Percentiles rank a stretch among this genome's conserved stretches.
phyloP scores from a whole-genome alignment of 2,329 filamentous ascomycete genomes.

The Podosphaera leucotricha region DNA sequence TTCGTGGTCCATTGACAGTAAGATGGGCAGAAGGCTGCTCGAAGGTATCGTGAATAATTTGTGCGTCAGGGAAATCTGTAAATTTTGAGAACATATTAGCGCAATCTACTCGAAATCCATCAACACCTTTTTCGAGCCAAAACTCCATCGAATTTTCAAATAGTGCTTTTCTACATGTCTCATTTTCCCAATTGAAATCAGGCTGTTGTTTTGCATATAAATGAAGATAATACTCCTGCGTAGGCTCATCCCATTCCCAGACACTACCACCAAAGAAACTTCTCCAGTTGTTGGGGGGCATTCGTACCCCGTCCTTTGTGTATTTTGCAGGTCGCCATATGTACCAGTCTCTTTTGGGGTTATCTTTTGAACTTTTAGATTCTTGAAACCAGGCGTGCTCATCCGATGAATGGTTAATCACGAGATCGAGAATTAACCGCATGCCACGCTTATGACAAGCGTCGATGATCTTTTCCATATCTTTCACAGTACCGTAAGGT shows the following conservation, averaged over 20 bases:
- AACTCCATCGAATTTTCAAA: conserved; percentile 50
- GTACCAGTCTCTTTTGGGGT: conserved; percentile 35
- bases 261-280: conserved; percentile 34
- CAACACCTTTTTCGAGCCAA: conserved; percentile 51
- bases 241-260: conserved; percentile 48
- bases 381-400: conserved; percentile 41
- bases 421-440: conserved; percentile 48
- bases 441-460: conserved; percentile 37
- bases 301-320: conserved; percentile 30
- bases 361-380: conserved; percentile 24
- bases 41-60: conserved; percentile 21
- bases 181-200: conserved; percentile 64
- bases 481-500: conserved; percentile 39
- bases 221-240: conserved; percentile 51
- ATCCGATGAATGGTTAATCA: conserved; percentile 54
- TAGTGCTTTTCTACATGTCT: conserved; percentile 39
- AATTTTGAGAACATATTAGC: conserved; percentile 50
- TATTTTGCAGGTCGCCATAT: conserved; percentile 36
- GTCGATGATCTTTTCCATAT: conserved; percentile 37
- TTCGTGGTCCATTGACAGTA: conserved; percentile 35
- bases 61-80: conserved; percentile 31
- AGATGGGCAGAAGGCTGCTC: conserved; percentile 22
- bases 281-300: conserved; percentile 52
- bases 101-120: conserved; percentile 49
- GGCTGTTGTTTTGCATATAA: conserved; percentile 56